Evolutionary conservation across 768 basidiomycete species (phyloP).

Genomic region (Fomitopsis pulvina): DNA sequence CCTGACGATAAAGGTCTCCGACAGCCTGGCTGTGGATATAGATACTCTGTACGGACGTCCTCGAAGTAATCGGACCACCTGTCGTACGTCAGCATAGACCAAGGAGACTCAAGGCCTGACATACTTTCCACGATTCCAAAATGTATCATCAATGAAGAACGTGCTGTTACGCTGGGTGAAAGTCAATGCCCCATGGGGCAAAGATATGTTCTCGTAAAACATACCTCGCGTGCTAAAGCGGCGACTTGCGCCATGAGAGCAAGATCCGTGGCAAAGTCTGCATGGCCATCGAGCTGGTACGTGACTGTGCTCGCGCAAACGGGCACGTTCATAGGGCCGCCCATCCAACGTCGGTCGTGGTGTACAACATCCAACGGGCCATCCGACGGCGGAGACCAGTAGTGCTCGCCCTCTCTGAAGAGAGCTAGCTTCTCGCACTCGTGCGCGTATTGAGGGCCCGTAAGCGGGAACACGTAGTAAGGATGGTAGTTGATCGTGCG

Average conservation of each 20-base stretch:
- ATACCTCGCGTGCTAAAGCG: constrained; percentile 58
- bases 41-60: constrained; percentile 42
- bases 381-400: constrained; percentile 36
- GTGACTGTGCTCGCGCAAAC: constrained; percentile 60
- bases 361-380: constrained; percentile 27
- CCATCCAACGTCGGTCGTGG: constrained; percentile 16
- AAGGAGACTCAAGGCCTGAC: constrained; percentile 13
- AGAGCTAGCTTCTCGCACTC: constrained; percentile 48
- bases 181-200: background rate
- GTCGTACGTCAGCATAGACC: background rate
- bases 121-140: constrained; percentile 70
- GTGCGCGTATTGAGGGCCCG: constrained; percentile 44
- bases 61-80: constrained; percentile 69
- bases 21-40: constrained; percentile 62
- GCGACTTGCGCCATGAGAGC: constrained; percentile 63
- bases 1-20: constrained; percentile 56
- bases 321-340: constrained; percentile 12
- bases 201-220: constrained; percentile 6
- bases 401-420: constrained; percentile 42
- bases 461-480: constrained; percentile 53
- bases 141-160: constrained; percentile 62
- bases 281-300: constrained; percentile 62
- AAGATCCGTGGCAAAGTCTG: constrained; percentile 60
- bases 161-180: constrained; percentile 48
- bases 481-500: constrained; percentile 46